Evolutionary conservation across 139 green algal species (phyloP), one percentile per base, ranked within the genome.

Genomic region (Chlorella sorokiniana): DNA sequence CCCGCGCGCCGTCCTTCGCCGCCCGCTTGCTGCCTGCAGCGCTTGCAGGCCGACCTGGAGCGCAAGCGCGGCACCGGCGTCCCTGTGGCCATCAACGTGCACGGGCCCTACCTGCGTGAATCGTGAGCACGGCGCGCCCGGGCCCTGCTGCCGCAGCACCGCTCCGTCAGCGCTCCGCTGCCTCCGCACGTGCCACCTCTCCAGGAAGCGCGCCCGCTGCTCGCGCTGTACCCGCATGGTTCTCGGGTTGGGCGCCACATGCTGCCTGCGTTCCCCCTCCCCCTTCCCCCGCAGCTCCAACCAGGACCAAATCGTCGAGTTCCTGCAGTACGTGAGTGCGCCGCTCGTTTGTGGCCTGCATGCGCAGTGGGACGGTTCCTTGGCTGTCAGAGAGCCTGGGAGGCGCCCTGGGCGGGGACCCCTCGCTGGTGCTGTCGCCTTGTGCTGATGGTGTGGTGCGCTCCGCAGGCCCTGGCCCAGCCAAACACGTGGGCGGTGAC

Each of bases 31-130:
- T n/a, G n/a, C 14, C 16, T 59, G 48, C 48, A 59, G 48, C 48
- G 48, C 48, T 59, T 59, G 14, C 48, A 59, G 48, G 48, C 48
- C 16, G 48, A 59, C 48, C 16, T 59, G 11, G 48, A 59, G 48
- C 48, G 48, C 6, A 65, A 65, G 56, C 16, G 10, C 6, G 56
- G 56, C 56, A 65, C 56, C 6, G 56, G 56, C 56, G n/a, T 65
- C 56, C 56, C 56, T 65, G 56, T 65, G 56, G 56, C 18, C 56
- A 65, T 65, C 56, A 65, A 65, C 56, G 56, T 65, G 56, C 56
- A 65, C 22, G 56, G 56, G 56, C 56, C 56, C 18, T 65, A 65
- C 56, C 56, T 65, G 56, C 56, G 56, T 16, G 56, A 65, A 16
- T 11, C 11, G 48, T 59, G 48, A 59, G 48, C 16, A 11, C 48